A percentile compares a stretch with the other conserved stretches of the same genome.
phyloP scores from a whole-genome alignment of 2,329 filamentous ascomycete genomes.

The Alternaria atra region DNA sequence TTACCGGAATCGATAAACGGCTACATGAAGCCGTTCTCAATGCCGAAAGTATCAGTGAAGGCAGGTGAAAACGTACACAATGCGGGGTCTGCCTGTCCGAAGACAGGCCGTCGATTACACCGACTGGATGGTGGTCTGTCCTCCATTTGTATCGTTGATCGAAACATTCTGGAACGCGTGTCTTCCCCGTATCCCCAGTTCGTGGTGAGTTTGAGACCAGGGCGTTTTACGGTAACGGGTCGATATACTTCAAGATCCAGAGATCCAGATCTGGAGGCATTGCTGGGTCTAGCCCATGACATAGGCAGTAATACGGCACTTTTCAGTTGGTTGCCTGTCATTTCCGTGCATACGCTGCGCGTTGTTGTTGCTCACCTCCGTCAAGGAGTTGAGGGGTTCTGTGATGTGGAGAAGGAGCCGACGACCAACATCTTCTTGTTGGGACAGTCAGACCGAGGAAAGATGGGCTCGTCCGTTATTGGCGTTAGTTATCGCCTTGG shows the following conservation, averaged over 20 bases:
- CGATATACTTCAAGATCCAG: background rate
- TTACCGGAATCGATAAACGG: background rate
- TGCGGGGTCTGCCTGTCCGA: background rate
- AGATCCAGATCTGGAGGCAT: background rate
- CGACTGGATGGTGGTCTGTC: background rate
- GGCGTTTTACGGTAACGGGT: background rate
- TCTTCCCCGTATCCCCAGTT: background rate
- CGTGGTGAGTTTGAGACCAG: slow-evolving; percentile 2
- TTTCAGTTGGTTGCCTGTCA: background rate
- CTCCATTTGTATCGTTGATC: background rate
- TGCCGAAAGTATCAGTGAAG: background rate
- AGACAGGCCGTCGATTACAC: slow-evolving; percentile 4
- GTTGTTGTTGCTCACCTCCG: background rate
- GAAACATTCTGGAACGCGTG: background rate
- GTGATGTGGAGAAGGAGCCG: background rate
- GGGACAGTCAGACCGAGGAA: background rate
- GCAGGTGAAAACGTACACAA: background rate
- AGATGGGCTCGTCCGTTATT: background rate
- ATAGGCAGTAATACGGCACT: background rate
- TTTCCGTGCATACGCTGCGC: background rate
- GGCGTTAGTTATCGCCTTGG: background rate
- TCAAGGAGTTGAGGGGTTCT: background rate
- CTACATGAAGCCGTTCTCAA: background rate
- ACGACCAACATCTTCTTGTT: background rate
- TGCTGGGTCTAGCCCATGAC: background rate